Evolutionary conservation across 176 grass and related monocot species (phyloP).

Genomic region (Stipa capillata): DNA sequence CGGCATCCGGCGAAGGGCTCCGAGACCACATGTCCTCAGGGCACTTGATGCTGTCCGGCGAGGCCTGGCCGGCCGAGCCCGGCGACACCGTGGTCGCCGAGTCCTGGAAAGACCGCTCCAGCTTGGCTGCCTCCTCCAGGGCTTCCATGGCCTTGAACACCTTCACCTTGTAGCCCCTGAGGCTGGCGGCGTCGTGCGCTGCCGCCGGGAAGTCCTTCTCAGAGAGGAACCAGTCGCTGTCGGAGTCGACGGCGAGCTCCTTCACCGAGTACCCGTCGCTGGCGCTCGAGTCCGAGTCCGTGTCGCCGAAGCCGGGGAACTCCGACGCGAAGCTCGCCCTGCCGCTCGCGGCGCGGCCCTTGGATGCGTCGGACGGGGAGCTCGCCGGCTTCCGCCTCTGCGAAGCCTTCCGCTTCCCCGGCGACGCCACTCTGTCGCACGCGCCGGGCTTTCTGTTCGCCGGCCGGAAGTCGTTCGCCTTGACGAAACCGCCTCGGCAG

Average conservation of each 20-base stretch:
- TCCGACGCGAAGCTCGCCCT: conserved; percentile 46
- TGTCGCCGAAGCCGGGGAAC: conserved; percentile 58
- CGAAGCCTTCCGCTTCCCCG: conserved; percentile 9
- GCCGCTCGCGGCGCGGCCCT: not conserved
- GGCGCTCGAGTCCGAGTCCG: conserved; percentile 72
- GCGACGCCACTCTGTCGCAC: no score
- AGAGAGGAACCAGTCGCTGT: conserved; percentile 79
- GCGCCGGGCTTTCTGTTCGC: conserved; percentile 11
- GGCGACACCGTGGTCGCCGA: conserved; percentile 23
- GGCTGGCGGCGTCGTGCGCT: conserved; percentile 1
- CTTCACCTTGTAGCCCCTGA: conserved; percentile 29
- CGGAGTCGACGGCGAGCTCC: conserved; percentile 75
- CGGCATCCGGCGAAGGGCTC: conserved; percentile 37
- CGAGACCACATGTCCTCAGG: conserved; percentile 49
- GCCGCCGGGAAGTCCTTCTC: conserved; percentile 49
- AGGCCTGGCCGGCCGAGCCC: conserved; percentile 4
- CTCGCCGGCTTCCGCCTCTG: not conserved
- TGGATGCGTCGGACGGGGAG: not conserved
- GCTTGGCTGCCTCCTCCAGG: not conserved
- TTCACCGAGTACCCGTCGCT: conserved; percentile 96
- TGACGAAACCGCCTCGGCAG: not conserved
- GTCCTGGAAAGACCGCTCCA: conserved; percentile 24
- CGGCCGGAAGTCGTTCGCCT: conserved; percentile 5
- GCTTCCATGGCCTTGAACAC: conserved; percentile 39
- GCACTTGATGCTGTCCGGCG: conserved; percentile 38